A percentile compares a stretch with the other conserved stretches of the same genome.
Conservation (phyloP, 257 asterid species). For the Thymus quinquecostatus region DNA sequence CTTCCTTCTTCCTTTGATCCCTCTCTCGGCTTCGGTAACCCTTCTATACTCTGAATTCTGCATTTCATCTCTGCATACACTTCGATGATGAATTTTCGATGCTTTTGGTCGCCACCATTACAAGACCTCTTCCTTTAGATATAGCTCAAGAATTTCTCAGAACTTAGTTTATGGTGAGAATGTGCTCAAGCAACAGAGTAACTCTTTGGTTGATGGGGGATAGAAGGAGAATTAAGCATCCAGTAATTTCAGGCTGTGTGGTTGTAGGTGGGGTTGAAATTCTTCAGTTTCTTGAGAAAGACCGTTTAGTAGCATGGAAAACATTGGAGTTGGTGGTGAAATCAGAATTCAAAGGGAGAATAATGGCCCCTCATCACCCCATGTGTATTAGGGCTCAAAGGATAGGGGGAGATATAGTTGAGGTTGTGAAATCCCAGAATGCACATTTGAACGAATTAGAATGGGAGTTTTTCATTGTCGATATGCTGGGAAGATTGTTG, state of each 20-base stretch:
- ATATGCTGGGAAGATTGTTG: constrained; percentile 54
- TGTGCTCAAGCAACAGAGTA: constrained; percentile 31
- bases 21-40: too few species aligned
- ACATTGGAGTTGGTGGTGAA: constrained; percentile 54
- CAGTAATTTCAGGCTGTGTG: constrained; percentile 34
- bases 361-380: constrained; percentile 56
- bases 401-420: too few species aligned
- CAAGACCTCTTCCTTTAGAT: constrained; percentile 30
- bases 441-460: too few species aligned
- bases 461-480: too few species aligned
- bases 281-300: constrained; percentile 69
- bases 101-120: constrained; percentile 44
- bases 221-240: constrained; percentile 64
- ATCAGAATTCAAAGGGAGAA: constrained; percentile 48
- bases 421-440: too few species aligned
- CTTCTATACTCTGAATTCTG: too few species aligned
- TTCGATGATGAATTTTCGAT: constrained; percentile 36
- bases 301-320: constrained; percentile 50
- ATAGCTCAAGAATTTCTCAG: constrained; percentile 20
- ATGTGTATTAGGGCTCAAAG: too few species aligned
- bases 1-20: too few species aligned
- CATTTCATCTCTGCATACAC: too few species aligned
- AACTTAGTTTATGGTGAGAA: constrained; percentile 39
- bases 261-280: constrained; percentile 68
- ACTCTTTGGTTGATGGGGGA: constrained; percentile 55